Evolutionary conservation across 345 rosid species (phyloP).

Genomic region (Hypericum perforatum): DNA sequence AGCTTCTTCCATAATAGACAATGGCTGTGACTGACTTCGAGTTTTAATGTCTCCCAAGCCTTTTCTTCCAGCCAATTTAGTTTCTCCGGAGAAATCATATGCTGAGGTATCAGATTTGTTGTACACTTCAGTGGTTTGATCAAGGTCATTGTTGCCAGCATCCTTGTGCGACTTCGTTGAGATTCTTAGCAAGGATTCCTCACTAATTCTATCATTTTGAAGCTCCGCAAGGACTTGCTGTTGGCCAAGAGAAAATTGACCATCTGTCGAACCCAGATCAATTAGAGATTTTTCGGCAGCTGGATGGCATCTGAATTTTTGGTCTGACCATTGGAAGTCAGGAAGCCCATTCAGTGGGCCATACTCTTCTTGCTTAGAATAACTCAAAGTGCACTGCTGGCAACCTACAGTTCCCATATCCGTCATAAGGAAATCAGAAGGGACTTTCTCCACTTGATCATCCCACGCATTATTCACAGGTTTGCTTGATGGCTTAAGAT

Average conservation of each 20-base stretch:
- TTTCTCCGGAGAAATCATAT: slow-evolving; percentile 12
- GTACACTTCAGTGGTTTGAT: slow-evolving; percentile 13
- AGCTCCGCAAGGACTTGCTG: slow-evolving; percentile 13
- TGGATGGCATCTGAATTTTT: slow-evolving; percentile 7
- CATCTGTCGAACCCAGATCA: slow-evolving; percentile 22
- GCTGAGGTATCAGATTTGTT: slow-evolving; percentile 11
- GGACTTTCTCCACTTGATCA: slow-evolving; percentile 12
- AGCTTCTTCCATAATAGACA: slow-evolving; percentile 58
- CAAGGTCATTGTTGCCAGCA: slow-evolving; percentile 9
- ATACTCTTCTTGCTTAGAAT: slow-evolving; percentile 16
- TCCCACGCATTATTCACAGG: slow-evolving; percentile 13
- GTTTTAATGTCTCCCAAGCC: slow-evolving; percentile 18
- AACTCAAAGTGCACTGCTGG: slow-evolving; percentile 15
- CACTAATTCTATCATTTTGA: slow-evolving; percentile 16
- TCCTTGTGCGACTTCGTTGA: slow-evolving; percentile 26
- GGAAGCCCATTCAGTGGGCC: slow-evolving; percentile 13
- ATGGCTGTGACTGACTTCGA: slow-evolving; percentile 18
- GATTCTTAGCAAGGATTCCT: slow-evolving; percentile 16
- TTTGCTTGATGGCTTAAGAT: slow-evolving; percentile 18
- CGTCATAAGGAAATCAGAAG: slow-evolving; percentile 11
- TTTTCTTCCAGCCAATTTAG: slow-evolving; percentile 18
- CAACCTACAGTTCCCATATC: slow-evolving; percentile 11
- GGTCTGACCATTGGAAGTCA: slow-evolving; percentile 19
- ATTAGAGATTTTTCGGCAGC: slow-evolving; percentile 17
- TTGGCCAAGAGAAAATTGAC: slow-evolving; percentile 13